These are phyloP conservation scores for Rhododendron williamsianum DNA, from an alignment of 148 eudicot genomes.

Conservation along the genomic window DNA sequence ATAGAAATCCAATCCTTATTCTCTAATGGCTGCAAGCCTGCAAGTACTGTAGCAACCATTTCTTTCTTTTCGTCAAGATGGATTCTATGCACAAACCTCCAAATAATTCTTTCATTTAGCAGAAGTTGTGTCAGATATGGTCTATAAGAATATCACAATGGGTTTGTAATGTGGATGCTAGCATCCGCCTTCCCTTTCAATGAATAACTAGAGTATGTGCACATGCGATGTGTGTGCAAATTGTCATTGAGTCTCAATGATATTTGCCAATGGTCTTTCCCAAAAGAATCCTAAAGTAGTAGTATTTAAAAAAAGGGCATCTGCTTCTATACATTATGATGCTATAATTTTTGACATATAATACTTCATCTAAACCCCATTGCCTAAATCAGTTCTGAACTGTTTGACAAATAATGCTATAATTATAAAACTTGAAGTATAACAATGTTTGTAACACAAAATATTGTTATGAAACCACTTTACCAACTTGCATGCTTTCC, in stretches of 20 bases:
- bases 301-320: background rate
- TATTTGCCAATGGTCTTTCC: background rate
- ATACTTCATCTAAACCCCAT: background rate
- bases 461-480: background rate
- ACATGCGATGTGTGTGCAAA: background rate
- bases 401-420: background rate
- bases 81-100: background rate
- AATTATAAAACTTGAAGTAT: background rate
- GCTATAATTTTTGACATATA: background rate
- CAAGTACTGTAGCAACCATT: background rate
- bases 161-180: constrained; percentile 5
- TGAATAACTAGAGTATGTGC: background rate
- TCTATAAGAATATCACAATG: background rate
- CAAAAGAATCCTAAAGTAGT: background rate
- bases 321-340: background rate
- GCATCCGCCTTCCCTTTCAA: background rate
- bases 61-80: background rate
- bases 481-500: background rate
- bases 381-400: background rate
- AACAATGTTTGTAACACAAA: no score
- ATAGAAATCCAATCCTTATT: background rate
- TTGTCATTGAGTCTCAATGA: background rate
- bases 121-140: background rate
- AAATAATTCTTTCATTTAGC: background rate
- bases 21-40: background rate